Evolutionary conservation across 1,284 basidiomycete species (phyloP), one percentile per base, ranked within the genome.

Genomic region (Boletus subluridellus): DNA sequence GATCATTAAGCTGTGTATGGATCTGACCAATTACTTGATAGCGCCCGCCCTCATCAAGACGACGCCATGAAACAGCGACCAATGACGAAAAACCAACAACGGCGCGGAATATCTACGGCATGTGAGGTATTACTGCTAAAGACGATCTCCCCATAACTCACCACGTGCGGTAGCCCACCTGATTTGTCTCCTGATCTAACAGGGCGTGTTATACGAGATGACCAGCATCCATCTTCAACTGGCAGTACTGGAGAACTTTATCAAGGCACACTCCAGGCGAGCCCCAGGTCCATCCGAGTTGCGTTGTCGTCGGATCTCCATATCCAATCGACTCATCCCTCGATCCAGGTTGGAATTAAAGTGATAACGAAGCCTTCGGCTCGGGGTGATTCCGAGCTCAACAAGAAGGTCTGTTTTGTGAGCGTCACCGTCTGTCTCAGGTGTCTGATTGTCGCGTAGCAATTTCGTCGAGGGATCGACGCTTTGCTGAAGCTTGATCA

Each of bases 401-500:
- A 26, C 4, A 8, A 10, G 32, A 47, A 46, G 21, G 52, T 53
- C 11, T n/a, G 24, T 17, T 35, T 37, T 49, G 14, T 49, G 32
- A 37, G 21, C 34, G 4, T n/a, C 11, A n/a, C 26, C 32, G 4
- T 26, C 24, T 34, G 5, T n/a, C n/a, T 15, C 7, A 21, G 26
- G 12, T 4, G 44, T 44, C 38, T 32, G 28, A 51, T 8, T n/a
- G 8, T 15, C 38, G 14, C 8, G 8, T 15, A 60, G 59, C 34
- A 35, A 46, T 30, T 61, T 24, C 52, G 21, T 41, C 26, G 15
- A n/a, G 53, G 61, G 44, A 28, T 61, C 11, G 41, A 8, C 8
- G 21, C 21, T 10, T 49, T 60, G 53, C 14, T 21, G 6, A 41
- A 42, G 11, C 60, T 61, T 8, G 26, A 61, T 21, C 60, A 61